These are phyloP conservation scores for Actinidia polygama DNA, from an alignment of 179 eudicot genomes.

Conservation along the genomic window DNA sequence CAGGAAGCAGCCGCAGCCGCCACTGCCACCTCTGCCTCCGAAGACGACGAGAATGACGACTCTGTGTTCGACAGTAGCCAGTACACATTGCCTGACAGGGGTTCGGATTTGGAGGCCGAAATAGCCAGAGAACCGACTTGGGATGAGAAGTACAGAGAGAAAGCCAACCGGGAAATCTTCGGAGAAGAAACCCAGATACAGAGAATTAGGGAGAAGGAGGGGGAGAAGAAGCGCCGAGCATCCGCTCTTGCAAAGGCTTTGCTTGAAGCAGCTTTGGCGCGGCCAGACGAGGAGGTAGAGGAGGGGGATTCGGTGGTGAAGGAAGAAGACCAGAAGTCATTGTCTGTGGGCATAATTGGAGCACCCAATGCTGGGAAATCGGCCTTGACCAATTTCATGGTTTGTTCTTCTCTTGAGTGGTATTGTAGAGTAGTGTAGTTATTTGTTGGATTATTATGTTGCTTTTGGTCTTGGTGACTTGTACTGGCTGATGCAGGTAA, in stretches of 20 bases:
- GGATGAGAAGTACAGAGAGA: conserved; percentile 72
- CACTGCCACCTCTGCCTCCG: conserved; percentile 35
- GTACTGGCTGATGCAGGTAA: background rate
- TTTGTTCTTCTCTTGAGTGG: conserved; percentile 26
- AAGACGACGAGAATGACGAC: conserved; percentile 37
- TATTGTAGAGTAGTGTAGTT: background rate
- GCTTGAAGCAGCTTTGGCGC: conserved; percentile 42
- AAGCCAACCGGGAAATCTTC: conserved; percentile 50
- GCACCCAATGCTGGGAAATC: conserved; percentile 99
- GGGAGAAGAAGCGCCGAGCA: conserved; percentile 49
- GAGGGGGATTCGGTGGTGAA: conserved; percentile 56
- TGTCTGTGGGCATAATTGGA: conserved; percentile 90
- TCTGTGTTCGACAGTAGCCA: conserved; percentile 65
- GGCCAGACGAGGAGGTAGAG: conserved; percentile 37
- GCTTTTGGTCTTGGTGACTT: background rate
- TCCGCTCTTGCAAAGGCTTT: conserved; percentile 61
- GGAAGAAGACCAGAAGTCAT: conserved; percentile 80
- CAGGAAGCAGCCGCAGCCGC: conserved; percentile 35
- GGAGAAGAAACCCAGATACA: conserved; percentile 38
- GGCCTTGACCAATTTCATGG: conserved; percentile 92
- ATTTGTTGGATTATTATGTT: conserved; percentile 6
- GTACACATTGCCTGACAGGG: conserved; percentile 40
- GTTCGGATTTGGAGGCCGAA: background rate
- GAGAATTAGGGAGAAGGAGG: conserved; percentile 39
- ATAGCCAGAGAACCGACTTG: conserved; percentile 36